Base-by-base conservation (phyloP, 164 flowering plant genomes). In the Vitis labrusca region DNA sequence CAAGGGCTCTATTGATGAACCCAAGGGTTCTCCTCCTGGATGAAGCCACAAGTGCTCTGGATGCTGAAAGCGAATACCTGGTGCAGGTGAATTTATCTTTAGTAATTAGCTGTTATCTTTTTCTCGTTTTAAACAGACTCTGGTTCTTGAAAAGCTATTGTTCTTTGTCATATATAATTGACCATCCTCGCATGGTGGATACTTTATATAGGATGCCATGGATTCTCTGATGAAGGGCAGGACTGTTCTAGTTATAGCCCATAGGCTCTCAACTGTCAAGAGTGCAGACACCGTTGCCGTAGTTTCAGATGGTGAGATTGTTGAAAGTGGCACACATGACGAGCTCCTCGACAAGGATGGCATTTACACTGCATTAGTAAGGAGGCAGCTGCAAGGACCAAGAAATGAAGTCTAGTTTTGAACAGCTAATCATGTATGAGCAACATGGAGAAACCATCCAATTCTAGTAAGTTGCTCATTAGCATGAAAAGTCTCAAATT, bases 21-120 rank as follows among this genome's bases (percentile, higher is more conserved):
- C 99, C 99, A 2, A 93, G 77, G 77, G 77, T 93, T 74, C 87
- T 96, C 53, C 85, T 96, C 9, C 69, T 96, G 68, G 99, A 96
- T 84, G 99, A 96, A 81, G 99, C 99, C 65, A 96, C 99, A 2
- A 96, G 99, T 68, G 99, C 98, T 48, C 85, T 96, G 19, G 99
- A 96, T 80, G 99, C 98, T 47, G 98, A 96, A 67, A 96, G 97
- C 50, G 99, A 96, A 77, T 91, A 81, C 74, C 81, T 96, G 10
- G 99, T 96, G 56, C 98, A 96, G 94, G 99, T 89, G 61, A 68
- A 76, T 17, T 10, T 70, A 23, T 23, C 27, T 23, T 23, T 23
- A 23, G 27, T 2, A 23, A 23, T 23, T 23, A 2, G 27, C 27
- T 1, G 27, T 37, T 2, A 37, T 37, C 5, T 37, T 37, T 37